These are phyloP conservation scores for Vaccinium myrtillus DNA, from an alignment of 148 eudicot species.

Conservation along the genomic window DNA sequence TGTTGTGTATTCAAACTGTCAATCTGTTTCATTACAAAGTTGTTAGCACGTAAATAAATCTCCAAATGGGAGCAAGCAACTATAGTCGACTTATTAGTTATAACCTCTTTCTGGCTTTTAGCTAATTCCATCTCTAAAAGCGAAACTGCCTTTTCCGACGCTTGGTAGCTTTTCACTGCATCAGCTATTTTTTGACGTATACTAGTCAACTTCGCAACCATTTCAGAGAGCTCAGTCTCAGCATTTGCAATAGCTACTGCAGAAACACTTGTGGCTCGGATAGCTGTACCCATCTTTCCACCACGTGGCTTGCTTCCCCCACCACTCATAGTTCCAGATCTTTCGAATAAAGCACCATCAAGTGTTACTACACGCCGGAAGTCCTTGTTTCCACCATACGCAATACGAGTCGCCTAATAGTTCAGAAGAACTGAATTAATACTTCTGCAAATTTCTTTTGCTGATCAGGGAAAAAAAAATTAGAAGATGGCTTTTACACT, in stretches of 20 bases:
- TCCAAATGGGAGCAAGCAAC: not conserved
- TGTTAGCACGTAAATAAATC: not conserved
- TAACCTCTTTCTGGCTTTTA: conserved; percentile 81
- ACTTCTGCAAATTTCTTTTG: too few species aligned
- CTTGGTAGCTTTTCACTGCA: conserved; percentile 58
- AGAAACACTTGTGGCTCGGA: conserved; percentile 83
- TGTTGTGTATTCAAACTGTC: conserved; percentile 71
- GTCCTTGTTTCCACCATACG: conserved; percentile 66
- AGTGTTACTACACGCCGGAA: conserved; percentile 83
- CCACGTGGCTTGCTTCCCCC: conserved; percentile 96
- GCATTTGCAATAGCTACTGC: conserved; percentile 74
- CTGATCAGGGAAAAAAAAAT: not conserved
- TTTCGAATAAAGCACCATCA: conserved; percentile 90
- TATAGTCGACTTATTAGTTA: not conserved
- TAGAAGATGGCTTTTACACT: not conserved
- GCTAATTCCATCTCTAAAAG: conserved; percentile 80
- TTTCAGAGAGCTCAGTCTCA: conserved; percentile 58
- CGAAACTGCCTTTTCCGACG: conserved; percentile 53
- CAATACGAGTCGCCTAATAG: conserved; percentile 87
- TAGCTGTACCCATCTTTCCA: conserved; percentile 92
- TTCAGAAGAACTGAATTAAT: not conserved
- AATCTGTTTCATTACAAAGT: conserved; percentile 40
- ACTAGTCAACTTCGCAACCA: conserved; percentile 46
- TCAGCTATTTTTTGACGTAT: conserved; percentile 58
- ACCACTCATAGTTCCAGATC: conserved; percentile 97